These are phyloP conservation scores for Pterula multifida DNA, from an alignment of 1,284 basidiomycete species.

Conservation along the genomic window DNA sequence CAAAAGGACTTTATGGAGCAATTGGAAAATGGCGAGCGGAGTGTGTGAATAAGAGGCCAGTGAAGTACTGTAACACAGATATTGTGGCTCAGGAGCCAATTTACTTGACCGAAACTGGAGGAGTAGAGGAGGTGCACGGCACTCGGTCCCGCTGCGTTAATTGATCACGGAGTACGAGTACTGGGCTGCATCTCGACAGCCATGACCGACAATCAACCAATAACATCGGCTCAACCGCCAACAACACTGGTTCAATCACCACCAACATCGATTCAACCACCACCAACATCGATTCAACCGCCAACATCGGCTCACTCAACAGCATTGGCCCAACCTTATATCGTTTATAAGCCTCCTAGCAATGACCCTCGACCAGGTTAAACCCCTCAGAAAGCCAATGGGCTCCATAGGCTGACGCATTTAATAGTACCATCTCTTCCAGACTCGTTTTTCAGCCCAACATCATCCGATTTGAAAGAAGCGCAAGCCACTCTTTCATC, in stretches of 20 bases:
- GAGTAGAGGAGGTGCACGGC: no score
- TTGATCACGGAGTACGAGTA: no score
- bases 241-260: no score
- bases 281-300: not conserved
- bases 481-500: slow-evolving; percentile 55
- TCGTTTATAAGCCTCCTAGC: not conserved
- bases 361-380: not conserved
- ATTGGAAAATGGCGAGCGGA: no score
- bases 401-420: not conserved
- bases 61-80: no score
- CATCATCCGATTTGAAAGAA: slow-evolving; percentile 58
- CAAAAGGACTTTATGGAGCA: no score
- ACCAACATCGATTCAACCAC: not conserved
- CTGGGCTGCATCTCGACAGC: not conserved
- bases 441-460: slow-evolving; percentile 68
- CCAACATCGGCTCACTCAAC: not conserved
- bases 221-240: no score
- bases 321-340: not conserved
- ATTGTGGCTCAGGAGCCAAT: no score
- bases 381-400: not conserved
- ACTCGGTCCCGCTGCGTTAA: no score
- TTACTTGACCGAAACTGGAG: no score
- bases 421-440: slow-evolving; percentile 25
- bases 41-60: no score
- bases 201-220: not conserved